Evolutionary conservation across 164 flowering plant species (phyloP).

Genomic region (Aristolochia contorta): DNA sequence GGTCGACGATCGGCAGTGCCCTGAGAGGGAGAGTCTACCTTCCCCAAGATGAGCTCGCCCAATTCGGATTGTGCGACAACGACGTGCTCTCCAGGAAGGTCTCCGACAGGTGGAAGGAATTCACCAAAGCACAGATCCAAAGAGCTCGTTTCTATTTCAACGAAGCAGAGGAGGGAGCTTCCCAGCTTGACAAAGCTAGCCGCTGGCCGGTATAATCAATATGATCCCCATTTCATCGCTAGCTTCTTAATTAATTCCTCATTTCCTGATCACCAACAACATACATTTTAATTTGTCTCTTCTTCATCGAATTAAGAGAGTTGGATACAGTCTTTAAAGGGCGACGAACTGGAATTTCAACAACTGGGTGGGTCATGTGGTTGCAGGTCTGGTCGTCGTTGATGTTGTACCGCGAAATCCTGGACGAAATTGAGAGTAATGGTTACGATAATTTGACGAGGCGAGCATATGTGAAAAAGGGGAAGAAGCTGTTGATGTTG

Average conservation of each 20-base stretch:
- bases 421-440: constrained; percentile 69
- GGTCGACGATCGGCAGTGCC: no score
- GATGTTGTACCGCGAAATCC: constrained; percentile 44
- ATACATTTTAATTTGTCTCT: background rate
- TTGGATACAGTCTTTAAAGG: no score
- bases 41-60: constrained; percentile 75
- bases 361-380: background rate
- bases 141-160: constrained; percentile 59
- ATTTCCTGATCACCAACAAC: no score
- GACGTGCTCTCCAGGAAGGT: constrained; percentile 54
- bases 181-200: constrained; percentile 55
- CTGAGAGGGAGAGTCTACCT: constrained; percentile 73
- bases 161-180: constrained; percentile 59
- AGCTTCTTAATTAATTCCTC: background rate
- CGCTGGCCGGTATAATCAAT: constrained; percentile 56
- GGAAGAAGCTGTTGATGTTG: constrained; percentile 49
- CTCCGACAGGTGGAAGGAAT: constrained; percentile 48
- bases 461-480: constrained; percentile 56
- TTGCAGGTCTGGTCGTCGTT: constrained; percentile 72
- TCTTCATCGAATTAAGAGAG: no score
- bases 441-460: constrained; percentile 68
- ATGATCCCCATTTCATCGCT: no score
- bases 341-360: no score
- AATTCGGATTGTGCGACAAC: constrained; percentile 50
- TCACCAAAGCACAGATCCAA: constrained; percentile 69